Base-by-base conservation (phyloP, 169 alveolate species). In the Plasmodium adleri region DNA sequence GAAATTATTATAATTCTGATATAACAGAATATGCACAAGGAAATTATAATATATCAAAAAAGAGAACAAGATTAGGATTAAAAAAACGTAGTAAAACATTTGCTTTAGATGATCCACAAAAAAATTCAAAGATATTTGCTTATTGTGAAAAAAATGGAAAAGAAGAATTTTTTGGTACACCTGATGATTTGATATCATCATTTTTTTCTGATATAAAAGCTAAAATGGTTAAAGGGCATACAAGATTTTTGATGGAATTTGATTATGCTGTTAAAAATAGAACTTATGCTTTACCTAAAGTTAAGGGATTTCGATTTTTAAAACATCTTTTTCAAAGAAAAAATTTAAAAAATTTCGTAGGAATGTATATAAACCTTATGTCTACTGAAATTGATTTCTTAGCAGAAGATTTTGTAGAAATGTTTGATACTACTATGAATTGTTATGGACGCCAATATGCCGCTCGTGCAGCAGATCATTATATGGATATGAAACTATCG, bases 131-230 rank as follows among this genome's bases (percentile, higher is more conserved):
- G 0, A 12, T n/a, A 7, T 43, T 56, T 80, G 45, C 45, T 2
- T 32, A 20, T 54, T 67, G 83, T 80, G 49, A 17, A 52, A 66
- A 66, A 56, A 28, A 67, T 67, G 45, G 45, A 32, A 68, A 28
- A 15, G 50, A 75, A 3, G 60, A 50, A 52, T 80, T 52, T 71
- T 68, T 50, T 80, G 83, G 73, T 54, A 32, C 70, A 24, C 45
- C 45, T 17, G 90, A 80, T 47, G 80, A 67, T 80, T 80, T 80
- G 8, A 24, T 68, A 3, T 43, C 71, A 7, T 52, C 50, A 32
- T 80, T 80, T 54, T 80, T 80, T 68, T 80, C 90, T 67, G 43
- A 22, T 80, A 68, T 80, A 7, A 80, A 80, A 80, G 22, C 59
- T 26, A 80, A 80, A 68, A 80, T 66, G 90, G 7, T 66, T 6